Evolutionary conservation across 305 asterid genomes (phyloP), one percentile per base, ranked within the genome.

Genomic region (Withania somnifera): DNA sequence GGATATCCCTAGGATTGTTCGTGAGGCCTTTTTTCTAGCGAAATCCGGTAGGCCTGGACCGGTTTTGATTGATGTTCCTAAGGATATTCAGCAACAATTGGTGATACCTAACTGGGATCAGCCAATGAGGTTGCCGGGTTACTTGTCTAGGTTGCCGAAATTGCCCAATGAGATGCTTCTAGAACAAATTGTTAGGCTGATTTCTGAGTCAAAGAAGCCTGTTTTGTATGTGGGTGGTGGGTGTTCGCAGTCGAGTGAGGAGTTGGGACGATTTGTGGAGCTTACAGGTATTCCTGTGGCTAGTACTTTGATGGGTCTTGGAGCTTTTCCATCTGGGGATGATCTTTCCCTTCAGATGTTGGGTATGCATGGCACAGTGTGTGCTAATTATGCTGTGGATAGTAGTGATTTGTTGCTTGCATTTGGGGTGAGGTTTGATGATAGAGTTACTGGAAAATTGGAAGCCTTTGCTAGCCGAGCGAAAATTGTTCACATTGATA

Each of bases 391-490:
- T 76, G 88, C 90, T 0, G 88, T 89, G 61, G 88, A 89, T 67
- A 85, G 79, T 58, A 85, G 90, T 73, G 91, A 89, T 82, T 82
- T 89, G 81, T 82, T 89, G 81, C 87, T 89, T 10, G 92, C 89
- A 9, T 87, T 89, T 82, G 92, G 92, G 7, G 89, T 88, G 28
- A 81, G 92, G 82, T 89, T 89, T 17, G 90, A 89, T 51, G 87
- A 85, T 67, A 87, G 90, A n/a, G 92, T 87, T 78, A 88, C 92
- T 0, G 92, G 90, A 3, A 88, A 89, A 86, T 50, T 88, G 67
- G 92, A 90, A 75, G 84, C 90, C 0, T 89, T 89, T 78, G 91
- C 92, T 19, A 85, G 88, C 63, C 79, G 87, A 36, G 92, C 92
- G 0, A 89, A 86, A 78, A 88, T 88, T 38, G 92, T 89, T 17